Base-by-base conservation (phyloP, 371 early-diverging fungal species). In the Mucor irregularis region DNA sequence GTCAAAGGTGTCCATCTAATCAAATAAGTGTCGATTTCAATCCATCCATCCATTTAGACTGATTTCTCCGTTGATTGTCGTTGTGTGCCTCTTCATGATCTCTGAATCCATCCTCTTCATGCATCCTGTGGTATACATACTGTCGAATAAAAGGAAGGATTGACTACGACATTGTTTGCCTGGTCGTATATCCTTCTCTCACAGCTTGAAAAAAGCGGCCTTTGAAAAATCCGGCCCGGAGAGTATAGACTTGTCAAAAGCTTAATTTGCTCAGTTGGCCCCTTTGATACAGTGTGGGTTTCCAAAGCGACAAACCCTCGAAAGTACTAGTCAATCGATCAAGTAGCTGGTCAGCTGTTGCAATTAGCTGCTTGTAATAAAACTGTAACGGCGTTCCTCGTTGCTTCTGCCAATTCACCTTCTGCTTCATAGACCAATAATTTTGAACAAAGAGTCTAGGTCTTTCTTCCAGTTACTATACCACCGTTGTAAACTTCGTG, bases 111-210 rank as follows among this genome's bases (percentile, higher is more conserved):
- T 28, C 25, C n/a, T 43, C 25, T 56, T 49, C 49, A 49, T 56
- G 57, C 57, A 56, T 49, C 49, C 30, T 56, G 43, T 42, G 49
- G 49, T 56, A 56, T 56, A 56, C 57, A 24, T 56, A 56, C 57
- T 56, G 57, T 56, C 57, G 57, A 56, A 47, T 56, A 49, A 56
- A 56, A 56, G 57, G 57, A 56, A 56, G 57, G 57, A 56, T 56
- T 49, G 49, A 49, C 49, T 34, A 56, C 34, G 17, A 56, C 42
- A 56, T 17, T 56, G 42, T 7, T 26, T 24, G 33, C 24, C 24
- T 14, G 16, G 14, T 31, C 26, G 43, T 56, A 49, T 49, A 56
- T 38, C 39, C 42, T 28, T n/a, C 34, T 49, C 24, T 40, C 37
- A 28, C 10, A 42, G 24, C 24, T 42, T 21, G 13, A 42, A 29